Evolutionary conservation across 2,329 filamentous ascomycete species (phyloP).

Genomic region (Scedosporium minutisporum): DNA sequence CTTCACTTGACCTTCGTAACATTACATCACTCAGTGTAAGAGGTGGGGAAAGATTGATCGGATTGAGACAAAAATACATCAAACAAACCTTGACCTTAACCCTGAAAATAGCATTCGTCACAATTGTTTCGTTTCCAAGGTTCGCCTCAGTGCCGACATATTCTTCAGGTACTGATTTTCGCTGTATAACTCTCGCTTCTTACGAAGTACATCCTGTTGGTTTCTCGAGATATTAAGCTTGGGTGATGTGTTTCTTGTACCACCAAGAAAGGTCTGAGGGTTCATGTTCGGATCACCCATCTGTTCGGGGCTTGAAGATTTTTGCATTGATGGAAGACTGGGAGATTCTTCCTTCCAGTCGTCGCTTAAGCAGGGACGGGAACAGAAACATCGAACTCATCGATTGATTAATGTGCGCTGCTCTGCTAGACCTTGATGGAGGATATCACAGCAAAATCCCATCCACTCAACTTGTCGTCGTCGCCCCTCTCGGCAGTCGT

Average conservation of each 20-base stretch:
- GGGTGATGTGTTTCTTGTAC: background rate
- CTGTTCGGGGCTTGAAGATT: background rate
- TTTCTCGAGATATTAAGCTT: no score
- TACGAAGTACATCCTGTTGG: no score
- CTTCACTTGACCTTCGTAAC: no score
- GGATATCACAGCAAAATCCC: background rate
- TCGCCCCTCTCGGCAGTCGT: background rate
- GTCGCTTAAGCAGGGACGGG: no score
- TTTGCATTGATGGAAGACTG: background rate
- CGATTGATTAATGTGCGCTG: no score
- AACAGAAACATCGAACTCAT: no score
- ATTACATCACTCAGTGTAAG: no score
- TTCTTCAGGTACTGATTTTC: background rate
- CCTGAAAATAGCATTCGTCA: background rate
- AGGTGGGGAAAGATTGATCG: no score
- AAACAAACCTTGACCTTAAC: background rate
- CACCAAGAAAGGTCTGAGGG: background rate
- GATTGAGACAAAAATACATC: background rate
- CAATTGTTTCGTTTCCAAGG: background rate
- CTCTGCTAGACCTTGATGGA: background rate
- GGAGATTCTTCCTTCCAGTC: no score
- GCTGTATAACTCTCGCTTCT: background rate
- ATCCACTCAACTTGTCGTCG: background rate
- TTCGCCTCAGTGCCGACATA: background rate
- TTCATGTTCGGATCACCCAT: background rate